Percentiles rank a stretch among this genome's conserved stretches.
phyloP scores from a whole-genome alignment of 805 yeast species.

The Schwanniomyces occidentalis region DNA sequence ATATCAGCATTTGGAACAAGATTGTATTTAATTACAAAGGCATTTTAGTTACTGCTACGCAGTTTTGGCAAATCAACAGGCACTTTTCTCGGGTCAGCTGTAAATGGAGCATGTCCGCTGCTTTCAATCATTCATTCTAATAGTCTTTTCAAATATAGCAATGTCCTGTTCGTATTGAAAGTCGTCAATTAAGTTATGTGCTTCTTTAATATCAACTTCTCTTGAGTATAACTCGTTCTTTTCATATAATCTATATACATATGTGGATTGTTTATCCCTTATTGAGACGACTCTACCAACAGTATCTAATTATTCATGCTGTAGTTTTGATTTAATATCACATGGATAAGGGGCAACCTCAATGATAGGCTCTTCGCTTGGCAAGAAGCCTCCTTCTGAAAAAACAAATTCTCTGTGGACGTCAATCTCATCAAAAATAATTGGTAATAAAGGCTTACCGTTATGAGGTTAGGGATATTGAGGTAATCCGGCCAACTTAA shows the following conservation, averaged over 20 bases:
- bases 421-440: neutral
- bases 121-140: slow-evolving; percentile 2
- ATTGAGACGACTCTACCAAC: slow-evolving; percentile 6
- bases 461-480: slow-evolving; percentile 4
- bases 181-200: slow-evolving; percentile 4
- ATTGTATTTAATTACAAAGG: too few relatives aligned
- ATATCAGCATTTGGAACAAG: too few relatives aligned
- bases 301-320: slow-evolving; percentile 2
- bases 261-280: slow-evolving; percentile 4
- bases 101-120: slow-evolving; percentile 3
- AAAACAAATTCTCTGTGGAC: slow-evolving; percentile 1
- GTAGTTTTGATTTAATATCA: slow-evolving; percentile 4
- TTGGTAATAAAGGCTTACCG: slow-evolving; percentile 5
- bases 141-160: neutral
- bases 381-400: slow-evolving; percentile 3
- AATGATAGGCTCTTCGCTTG: slow-evolving; percentile 2
- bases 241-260: slow-evolving; percentile 6
- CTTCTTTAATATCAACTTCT: slow-evolving; percentile 1
- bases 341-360: slow-evolving; percentile 6
- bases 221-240: slow-evolving; percentile 4
- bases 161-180: neutral
- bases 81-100: slow-evolving; percentile 3
- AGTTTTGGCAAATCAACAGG: slow-evolving; percentile 1
- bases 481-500: slow-evolving; percentile 9
- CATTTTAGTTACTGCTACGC: too few relatives aligned